Base-by-base conservation (phyloP, 805 yeast genomes). In the Pichia insulana region DNA sequence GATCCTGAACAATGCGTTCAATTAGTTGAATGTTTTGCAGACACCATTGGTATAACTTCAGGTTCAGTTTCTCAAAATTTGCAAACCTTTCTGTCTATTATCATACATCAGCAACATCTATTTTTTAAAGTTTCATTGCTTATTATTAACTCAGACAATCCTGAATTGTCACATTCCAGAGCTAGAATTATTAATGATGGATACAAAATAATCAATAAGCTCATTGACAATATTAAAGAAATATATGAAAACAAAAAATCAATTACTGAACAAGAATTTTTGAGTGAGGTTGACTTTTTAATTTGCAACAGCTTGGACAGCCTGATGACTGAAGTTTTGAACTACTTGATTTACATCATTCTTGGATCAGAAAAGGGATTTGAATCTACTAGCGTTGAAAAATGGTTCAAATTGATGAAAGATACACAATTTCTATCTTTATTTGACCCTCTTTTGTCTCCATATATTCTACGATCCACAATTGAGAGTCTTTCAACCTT, bases 391-490 rank as follows among this genome's bases (percentile, higher is more conserved):
- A 64, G 69, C 2, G 68, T 73, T 3, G 37, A 55, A 2, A 51
- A 61, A 9, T 83, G 92, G 92, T 80, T 81, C 50, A 50, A 61
- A 6, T 57, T 78, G 10, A 66, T 78, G 72, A 56, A 64, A 10
- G 48, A 57, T 2, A 50, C 58, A 2, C 40, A 40, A 7, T 59
- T 50, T 37, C 41, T 58, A 13, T 47, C 50, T 5, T 30, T 36
- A 2, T n/a, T 48, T 15, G 4, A 5, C 17, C 22, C 41, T 4
- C 3, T 26, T 5, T 13, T 15, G 12, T 17, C 36, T 12, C 10
- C 40, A 15, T 5, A 9, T 37, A 12, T 39, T 41, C 18, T 12
- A 20, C 28, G 12, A 13, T 3, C 39, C 4, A 55, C 63, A 50
- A 58, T 79, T 4, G 70, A 71, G 47, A 65, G 74, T 1, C 61